Evolutionary conservation across 768 basidiomycete genomes (phyloP).

Genomic region (Auriscalpium vulgare): DNA sequence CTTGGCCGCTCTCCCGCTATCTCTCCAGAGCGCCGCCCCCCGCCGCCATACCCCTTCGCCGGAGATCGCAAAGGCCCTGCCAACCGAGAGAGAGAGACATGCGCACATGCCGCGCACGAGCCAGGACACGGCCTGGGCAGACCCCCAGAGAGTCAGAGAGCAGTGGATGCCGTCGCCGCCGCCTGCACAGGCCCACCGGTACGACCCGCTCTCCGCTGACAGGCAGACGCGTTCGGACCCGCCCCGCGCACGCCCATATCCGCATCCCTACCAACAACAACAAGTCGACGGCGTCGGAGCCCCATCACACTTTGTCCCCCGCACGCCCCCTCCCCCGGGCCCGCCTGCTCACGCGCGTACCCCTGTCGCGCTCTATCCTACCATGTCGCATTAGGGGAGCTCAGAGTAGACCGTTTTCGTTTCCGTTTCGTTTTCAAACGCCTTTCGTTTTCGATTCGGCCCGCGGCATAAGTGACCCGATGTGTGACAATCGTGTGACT

Average conservation of each 20-base stretch:
- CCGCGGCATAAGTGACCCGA: no score
- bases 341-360: conserved; percentile 3
- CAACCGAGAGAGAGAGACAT: neutral
- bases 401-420: no score
- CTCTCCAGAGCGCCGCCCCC: conserved; percentile 14
- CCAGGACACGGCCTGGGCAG: no score
- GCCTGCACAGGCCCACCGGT: neutral
- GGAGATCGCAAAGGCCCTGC: neutral
- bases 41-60: conserved; percentile 20
- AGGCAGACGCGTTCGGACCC: neutral
- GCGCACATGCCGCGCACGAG: no score
- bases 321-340: conserved; percentile 6
- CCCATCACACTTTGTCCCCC: neutral
- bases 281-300: neutral
- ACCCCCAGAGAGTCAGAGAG: neutral
- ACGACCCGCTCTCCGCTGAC: conserved; percentile 1
- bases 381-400: neutral
- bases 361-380: conserved; percentile 3
- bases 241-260: neutral
- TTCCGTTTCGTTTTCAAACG: no score
- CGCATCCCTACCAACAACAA: neutral
- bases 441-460: no score
- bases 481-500: no score
- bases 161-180: conserved; percentile 1
- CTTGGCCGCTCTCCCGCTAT: conserved; percentile 9